phyloP scores from a whole-genome alignment of 2,329 filamentous ascomycete genomes.

The Aspergillus caelatus region DNA sequence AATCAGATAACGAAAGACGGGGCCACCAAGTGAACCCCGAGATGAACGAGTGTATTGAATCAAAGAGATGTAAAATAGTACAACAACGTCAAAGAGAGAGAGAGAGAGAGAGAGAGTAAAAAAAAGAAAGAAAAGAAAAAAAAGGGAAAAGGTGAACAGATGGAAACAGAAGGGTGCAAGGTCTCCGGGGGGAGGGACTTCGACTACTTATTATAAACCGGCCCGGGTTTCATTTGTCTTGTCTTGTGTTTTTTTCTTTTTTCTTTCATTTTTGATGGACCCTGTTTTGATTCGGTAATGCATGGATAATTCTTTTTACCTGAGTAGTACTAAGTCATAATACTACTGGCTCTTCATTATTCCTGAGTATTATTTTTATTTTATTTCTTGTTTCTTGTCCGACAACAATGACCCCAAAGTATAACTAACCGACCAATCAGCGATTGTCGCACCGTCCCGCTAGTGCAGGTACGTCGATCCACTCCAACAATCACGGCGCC shows the following conservation, averaged over 20 bases:
- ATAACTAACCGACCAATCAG: slow-evolving; percentile 12
- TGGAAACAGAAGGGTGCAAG: not conserved
- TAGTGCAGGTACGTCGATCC: slow-evolving; percentile 17
- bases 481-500: slow-evolving; percentile 5
- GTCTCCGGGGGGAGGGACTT: not conserved
- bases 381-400: not conserved
- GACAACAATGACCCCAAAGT: not conserved
- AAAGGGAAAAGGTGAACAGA: slow-evolving; percentile 15
- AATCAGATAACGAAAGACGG: slow-evolving; percentile 11
- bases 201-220: not conserved
- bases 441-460: slow-evolving; percentile 9
- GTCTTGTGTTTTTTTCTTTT: not conserved
- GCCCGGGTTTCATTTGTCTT: not conserved
- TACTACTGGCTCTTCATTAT: not conserved
- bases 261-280: not conserved
- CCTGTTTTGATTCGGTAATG: not conserved
- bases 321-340: not conserved
- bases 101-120: slow-evolving; percentile 17
- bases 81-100: slow-evolving; percentile 16
- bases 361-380: not conserved
- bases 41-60: slow-evolving; percentile 46
- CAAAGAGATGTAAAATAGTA: slow-evolving; percentile 27
- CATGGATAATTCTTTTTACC: not conserved
- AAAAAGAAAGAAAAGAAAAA: slow-evolving; percentile 26
- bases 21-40: slow-evolving; percentile 15